phyloP scores from a whole-genome alignment of 257 asterid species.

The Linaria vulgaris region DNA sequence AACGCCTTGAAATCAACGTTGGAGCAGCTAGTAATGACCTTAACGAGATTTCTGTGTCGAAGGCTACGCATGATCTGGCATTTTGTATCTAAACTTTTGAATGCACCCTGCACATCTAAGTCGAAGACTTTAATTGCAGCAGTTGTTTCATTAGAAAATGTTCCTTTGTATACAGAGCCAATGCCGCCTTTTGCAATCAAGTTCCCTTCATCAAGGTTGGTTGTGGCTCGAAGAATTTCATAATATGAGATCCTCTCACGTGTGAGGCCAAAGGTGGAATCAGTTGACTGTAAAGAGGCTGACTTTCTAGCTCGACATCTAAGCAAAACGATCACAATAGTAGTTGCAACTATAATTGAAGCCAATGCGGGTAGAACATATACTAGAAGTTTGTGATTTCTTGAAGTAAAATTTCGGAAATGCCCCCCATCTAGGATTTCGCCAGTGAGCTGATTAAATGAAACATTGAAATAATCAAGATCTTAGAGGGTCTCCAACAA shows the following conservation, averaged over 20 bases:
- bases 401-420: background rate
- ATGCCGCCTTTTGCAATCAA: background rate
- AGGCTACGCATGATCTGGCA: conserved; percentile 13
- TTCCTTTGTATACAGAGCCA: conserved; percentile 2
- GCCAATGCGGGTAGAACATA: background rate
- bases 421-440: conserved; percentile 5
- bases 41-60: conserved; percentile 12
- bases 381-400: background rate
- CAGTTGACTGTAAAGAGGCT: background rate
- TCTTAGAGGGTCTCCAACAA: too few relatives aligned
- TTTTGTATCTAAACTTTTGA: conserved; percentile 15
- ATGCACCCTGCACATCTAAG: background rate
- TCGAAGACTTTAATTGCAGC: background rate
- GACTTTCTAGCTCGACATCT: background rate
- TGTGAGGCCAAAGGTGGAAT: background rate
- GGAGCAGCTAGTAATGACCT: background rate
- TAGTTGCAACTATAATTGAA: background rate
- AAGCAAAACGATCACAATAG: background rate
- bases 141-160: background rate
- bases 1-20: conserved; percentile 9
- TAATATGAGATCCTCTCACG: conserved; percentile 15
- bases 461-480: too few relatives aligned
- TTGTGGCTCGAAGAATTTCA: background rate
- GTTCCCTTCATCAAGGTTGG: background rate
- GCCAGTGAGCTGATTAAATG: background rate